phyloP scores from a whole-genome alignment of 495 filamentous ascomycete species.

The Tetracladium setigerum region DNA sequence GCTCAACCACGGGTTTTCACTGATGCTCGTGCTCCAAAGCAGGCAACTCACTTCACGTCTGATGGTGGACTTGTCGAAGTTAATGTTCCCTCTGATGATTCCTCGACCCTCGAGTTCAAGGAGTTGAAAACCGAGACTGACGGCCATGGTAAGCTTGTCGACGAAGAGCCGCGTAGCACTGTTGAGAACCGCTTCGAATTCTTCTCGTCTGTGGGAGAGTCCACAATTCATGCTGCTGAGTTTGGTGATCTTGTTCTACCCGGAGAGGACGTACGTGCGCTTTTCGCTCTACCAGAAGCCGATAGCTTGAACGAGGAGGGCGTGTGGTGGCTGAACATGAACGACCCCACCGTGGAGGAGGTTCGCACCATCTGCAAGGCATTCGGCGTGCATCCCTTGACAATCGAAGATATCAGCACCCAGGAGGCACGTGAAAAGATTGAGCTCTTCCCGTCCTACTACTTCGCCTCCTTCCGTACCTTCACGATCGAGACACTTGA shows the following conservation, averaged over 20 bases:
- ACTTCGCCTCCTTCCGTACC: slow-evolving; percentile 94
- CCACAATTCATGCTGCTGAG: slow-evolving; percentile 82
- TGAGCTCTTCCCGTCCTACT: slow-evolving; percentile 93
- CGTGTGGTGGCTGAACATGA: slow-evolving; percentile 93
- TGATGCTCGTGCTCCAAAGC: slow-evolving; percentile 37
- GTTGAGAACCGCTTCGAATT: slow-evolving; percentile 82
- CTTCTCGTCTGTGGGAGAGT: slow-evolving; percentile 89
- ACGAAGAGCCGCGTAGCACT: slow-evolving; percentile 24
- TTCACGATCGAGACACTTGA: slow-evolving; percentile 61
- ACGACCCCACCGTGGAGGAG: slow-evolving; percentile 84
- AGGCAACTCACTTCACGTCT: slow-evolving; percentile 26
- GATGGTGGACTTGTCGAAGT: slow-evolving; percentile 40
- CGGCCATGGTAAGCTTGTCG: slow-evolving; percentile 7
- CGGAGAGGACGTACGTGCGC: slow-evolving; percentile 78
- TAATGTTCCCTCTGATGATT: slow-evolving; percentile 28
- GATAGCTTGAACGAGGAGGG: slow-evolving; percentile 44
- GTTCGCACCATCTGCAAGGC: slow-evolving; percentile 80
- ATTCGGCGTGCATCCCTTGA: slow-evolving; percentile 89
- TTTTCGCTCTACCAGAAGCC: slow-evolving; percentile 67
- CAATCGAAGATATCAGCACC: slow-evolving; percentile 86
- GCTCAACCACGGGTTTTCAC: slow-evolving; percentile 46
- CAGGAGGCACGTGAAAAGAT: slow-evolving; percentile 97
- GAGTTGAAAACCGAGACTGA: not conserved
- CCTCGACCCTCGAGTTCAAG: slow-evolving; percentile 29
- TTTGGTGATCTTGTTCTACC: slow-evolving; percentile 81